Conservation (phyloP, 106 monocot genomes). For the Dendrobium nobile region DNA sequence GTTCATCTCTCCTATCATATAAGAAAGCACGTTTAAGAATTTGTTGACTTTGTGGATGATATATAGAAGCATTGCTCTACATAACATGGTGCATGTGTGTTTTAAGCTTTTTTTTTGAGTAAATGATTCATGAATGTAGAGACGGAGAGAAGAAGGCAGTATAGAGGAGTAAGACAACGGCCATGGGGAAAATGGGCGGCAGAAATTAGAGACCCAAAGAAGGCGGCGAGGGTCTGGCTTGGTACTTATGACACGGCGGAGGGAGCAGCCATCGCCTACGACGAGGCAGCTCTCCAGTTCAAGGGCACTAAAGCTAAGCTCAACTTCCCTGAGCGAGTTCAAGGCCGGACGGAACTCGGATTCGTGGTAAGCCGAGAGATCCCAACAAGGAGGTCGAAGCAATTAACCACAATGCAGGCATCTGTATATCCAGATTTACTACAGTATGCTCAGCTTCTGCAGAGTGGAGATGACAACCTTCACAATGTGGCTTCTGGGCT, state of each 20-base stretch:
- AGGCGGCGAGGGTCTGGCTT: slow-evolving; percentile 9
- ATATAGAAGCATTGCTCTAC: no score
- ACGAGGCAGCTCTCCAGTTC: slow-evolving; percentile 58
- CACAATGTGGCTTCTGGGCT: slow-evolving; percentile 4
- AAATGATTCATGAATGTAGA: not conserved
- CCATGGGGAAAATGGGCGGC: slow-evolving; percentile 14
- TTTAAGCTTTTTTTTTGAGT: not conserved
- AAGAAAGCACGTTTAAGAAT: no score
- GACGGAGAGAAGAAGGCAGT: slow-evolving; percentile 9
- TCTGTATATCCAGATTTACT: slow-evolving; percentile 29
- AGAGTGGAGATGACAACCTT: slow-evolving; percentile 17
- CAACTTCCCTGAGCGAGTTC: slow-evolving; percentile 71
- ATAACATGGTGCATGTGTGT: not conserved
- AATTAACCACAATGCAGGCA: not conserved
- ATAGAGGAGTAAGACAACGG: slow-evolving; percentile 10
- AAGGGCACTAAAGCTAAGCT: slow-evolving; percentile 78
- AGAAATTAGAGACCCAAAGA: slow-evolving; percentile 11
- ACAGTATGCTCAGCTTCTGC: slow-evolving; percentile 38
- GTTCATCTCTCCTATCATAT: not conserved
- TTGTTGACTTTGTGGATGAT: no score
- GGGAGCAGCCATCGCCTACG: slow-evolving; percentile 34
- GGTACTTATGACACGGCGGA: slow-evolving; percentile 11
- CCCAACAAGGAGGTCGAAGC: not conserved
- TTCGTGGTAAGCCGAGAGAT: slow-evolving; percentile 21
- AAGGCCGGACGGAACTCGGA: slow-evolving; percentile 46